These are phyloP conservation scores for Akanthomyces lecanii DNA, from an alignment of 2,329 filamentous ascomycete genomes.

Conservation along the genomic window DNA sequence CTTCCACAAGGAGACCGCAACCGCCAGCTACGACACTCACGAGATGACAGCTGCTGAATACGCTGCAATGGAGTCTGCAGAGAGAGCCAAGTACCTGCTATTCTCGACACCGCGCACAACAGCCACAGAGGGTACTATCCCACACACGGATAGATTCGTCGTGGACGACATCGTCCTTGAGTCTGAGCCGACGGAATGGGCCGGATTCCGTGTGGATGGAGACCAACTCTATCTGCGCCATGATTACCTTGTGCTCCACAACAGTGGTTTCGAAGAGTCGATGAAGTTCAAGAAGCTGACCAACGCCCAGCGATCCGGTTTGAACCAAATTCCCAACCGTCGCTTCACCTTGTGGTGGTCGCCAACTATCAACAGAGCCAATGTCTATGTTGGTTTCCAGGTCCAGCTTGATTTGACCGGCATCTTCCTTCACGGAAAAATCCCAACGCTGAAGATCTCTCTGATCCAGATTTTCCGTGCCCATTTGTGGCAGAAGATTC, in stretches of 20 bases:
- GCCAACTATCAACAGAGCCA: constrained; percentile 86
- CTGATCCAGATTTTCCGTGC: constrained; percentile 99
- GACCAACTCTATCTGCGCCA: constrained; percentile 49
- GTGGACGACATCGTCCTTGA: constrained; percentile 42
- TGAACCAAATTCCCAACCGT: constrained; percentile 98
- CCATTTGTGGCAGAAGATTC: constrained; percentile 99
- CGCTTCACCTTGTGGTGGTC: constrained; percentile 99
- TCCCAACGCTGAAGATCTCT: constrained; percentile 95
- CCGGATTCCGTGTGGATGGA: constrained; percentile 47
- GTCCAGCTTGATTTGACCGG: constrained; percentile 96
- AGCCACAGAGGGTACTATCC: background rate
- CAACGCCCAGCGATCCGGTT: constrained; percentile 91
- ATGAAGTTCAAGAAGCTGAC: constrained; percentile 99
- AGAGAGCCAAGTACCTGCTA: constrained; percentile 33
- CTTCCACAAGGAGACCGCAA: constrained; percentile 33
- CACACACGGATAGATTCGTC: constrained; percentile 32
- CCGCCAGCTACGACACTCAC: constrained; percentile 35
- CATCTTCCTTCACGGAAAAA: constrained; percentile 98
- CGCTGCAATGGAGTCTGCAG: constrained; percentile 34
- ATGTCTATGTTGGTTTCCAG: constrained; percentile 99
- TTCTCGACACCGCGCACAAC: constrained; percentile 30
- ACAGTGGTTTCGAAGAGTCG: constrained; percentile 51
- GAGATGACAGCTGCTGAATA: constrained; percentile 45
- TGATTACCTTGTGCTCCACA: constrained; percentile 44
- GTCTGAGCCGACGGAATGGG: constrained; percentile 40